Percentiles rank a stretch among this genome's conserved stretches.
phyloP scores from a whole-genome alignment of 1,139 yeast genomes.

The Candida pseudoviswanathii region DNA sequence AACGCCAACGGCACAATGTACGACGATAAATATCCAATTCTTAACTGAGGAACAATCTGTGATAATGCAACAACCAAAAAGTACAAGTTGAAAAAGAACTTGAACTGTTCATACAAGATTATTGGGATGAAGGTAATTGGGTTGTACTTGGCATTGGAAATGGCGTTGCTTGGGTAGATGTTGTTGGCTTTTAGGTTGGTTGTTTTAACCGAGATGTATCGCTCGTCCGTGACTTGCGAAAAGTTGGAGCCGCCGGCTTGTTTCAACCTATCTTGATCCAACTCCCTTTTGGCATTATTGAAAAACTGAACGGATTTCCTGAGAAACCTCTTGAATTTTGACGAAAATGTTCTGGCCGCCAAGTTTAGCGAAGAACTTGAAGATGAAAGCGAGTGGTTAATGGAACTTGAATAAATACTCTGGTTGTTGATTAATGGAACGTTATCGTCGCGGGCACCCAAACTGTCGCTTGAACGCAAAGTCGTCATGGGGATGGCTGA shows the following conservation, averaged over 20 bases:
- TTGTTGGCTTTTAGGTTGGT: constrained; percentile 21
- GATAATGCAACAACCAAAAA: constrained; percentile 91
- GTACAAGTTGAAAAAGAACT: constrained; percentile 91
- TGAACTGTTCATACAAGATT: constrained; percentile 91
- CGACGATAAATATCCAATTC: constrained; percentile 92
- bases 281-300: constrained; percentile 29
- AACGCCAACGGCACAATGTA: constrained; percentile 93
- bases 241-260: constrained; percentile 16
- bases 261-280: constrained; percentile 28
- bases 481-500: constrained; percentile 34
- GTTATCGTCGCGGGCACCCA: constrained; percentile 23
- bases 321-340: constrained; percentile 19
- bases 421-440: constrained; percentile 30
- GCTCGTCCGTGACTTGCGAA: constrained; percentile 20
- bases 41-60: constrained; percentile 85
- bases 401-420: constrained; percentile 9
- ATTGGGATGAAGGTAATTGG: constrained; percentile 87
- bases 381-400: constrained; percentile 25
- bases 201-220: constrained; percentile 43
- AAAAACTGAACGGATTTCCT: constrained; percentile 23
- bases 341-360: constrained; percentile 18
- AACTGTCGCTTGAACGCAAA: constrained; percentile 15
- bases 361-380: constrained; percentile 22
- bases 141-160: constrained; percentile 93
- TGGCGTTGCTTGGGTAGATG: constrained; percentile 71